Conservation (phyloP, 2,329 filamentous ascomycete genomes). For the Trichothecium roseum region DNA sequence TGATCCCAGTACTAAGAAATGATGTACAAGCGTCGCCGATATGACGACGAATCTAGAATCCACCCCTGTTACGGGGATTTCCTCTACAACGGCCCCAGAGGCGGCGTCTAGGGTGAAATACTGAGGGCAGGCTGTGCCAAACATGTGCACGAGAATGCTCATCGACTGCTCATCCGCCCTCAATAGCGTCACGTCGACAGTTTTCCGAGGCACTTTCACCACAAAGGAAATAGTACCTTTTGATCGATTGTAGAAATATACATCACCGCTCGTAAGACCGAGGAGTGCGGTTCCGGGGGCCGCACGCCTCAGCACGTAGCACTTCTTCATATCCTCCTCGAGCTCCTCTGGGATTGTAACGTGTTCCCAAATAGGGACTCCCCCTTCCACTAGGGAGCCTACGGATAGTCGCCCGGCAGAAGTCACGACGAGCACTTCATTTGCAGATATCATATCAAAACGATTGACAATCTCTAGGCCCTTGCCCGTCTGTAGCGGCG, state of each 20-base stretch:
- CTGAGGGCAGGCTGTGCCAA: conserved; percentile 19
- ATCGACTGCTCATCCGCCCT: not conserved
- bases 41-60: conserved; percentile 40
- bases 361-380: conserved; percentile 30
- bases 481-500: conserved; percentile 3
- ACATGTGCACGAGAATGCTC: conserved; percentile 2
- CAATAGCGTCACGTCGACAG: conserved; percentile 39
- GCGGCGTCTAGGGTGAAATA: conserved; percentile 28
- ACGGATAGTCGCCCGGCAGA: conserved; percentile 50
- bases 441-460: conserved; percentile 51
- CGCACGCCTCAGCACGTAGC: conserved; percentile 34
- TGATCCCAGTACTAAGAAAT: conserved; percentile 42
- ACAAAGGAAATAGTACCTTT: conserved; percentile 18
- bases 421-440: conserved; percentile 44
- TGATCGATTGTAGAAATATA: conserved; percentile 31
- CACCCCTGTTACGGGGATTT: conserved; percentile 23
- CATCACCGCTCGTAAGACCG: conserved; percentile 35
- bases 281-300: conserved; percentile 30
- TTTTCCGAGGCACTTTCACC: conserved; percentile 32
- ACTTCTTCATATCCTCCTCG: conserved; percentile 28
- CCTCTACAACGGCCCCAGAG: conserved; percentile 16
- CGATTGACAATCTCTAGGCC: conserved; percentile 39
- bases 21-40: conserved; percentile 28
- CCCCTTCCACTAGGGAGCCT: conserved; percentile 22
- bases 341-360: conserved; percentile 22